Evolutionary conservation across 208 protist genomes (phyloP), one percentile per base, ranked within the genome.

Genomic region (Naegleria lovaniensis): DNA sequence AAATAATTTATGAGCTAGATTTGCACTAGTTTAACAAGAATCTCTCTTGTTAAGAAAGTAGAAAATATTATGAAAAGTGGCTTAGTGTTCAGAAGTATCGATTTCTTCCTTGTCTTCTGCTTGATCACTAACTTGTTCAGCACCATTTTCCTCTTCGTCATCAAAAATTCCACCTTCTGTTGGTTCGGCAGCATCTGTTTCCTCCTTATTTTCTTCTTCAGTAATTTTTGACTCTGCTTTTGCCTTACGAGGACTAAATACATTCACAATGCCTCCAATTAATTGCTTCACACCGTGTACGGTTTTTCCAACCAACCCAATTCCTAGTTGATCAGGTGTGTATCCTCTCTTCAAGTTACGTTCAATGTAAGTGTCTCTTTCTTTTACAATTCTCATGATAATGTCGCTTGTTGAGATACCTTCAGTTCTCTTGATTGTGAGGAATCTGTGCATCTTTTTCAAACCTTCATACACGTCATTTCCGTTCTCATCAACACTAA

Each of bases 371-470:
- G 55, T 83, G 38, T 93, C 92, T 41, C 92, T 91, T 43, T 93
- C 92, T 39, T 91, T 93, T 2, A 93, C 83, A 59, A 93, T 93
- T 39, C 91, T 58, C 11, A 93, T 15, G 33, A 93, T 93, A 19
- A 93, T 84, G n/a, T 93, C 92, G 29, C 52, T 90, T 19, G 92
- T 93, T 3, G 92, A 93, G 38, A 93, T 93, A n/a, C 92, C 92
- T n/a, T 93, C 92, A 11, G 92, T 93, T 79, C 92, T 84, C 40
- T 93, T 92, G 22, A 91, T 93, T 0, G 75, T 88, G 39, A 85
- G 86, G 33, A 93, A 93, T 59, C 90, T 92, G 38, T 92, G 92
- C 58, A 90, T 86, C 48, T 92, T 91, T 16, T 93, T 93, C 4
- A 94, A 79, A 19, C 87, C 84, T 29, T 59, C 52, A 48, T 94